A percentile compares a stretch with the other conserved stretches of the same genome.
phyloP scores from a whole-genome alignment of 1,284 basidiomycete species.

The Moesziomyces aphidis region DNA sequence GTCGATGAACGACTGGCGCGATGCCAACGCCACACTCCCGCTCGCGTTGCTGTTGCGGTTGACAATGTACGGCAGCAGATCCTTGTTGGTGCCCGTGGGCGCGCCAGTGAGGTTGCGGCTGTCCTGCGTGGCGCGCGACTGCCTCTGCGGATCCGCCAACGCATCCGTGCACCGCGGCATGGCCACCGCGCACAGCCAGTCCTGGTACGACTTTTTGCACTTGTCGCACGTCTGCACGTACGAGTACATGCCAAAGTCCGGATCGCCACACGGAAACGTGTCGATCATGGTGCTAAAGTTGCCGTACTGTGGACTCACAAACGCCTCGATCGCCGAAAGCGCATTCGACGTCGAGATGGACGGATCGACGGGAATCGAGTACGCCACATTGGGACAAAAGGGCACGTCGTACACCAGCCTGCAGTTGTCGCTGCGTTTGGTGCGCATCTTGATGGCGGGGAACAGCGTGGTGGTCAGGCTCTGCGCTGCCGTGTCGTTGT shows the following conservation, averaged over 20 bases:
- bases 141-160: slow-evolving; percentile 33
- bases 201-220: slow-evolving; percentile 67
- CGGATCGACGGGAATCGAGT: slow-evolving; percentile 68
- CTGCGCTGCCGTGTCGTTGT: slow-evolving; percentile 22
- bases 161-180: slow-evolving; percentile 69
- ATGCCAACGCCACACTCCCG: slow-evolving; percentile 18
- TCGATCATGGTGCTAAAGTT: slow-evolving; percentile 68
- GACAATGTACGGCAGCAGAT: slow-evolving; percentile 62
- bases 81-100: slow-evolving; percentile 49
- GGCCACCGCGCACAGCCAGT: slow-evolving; percentile 69
- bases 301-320: slow-evolving; percentile 63
- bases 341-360: slow-evolving; percentile 56
- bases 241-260: slow-evolving; percentile 67
- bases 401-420: slow-evolving; percentile 66
- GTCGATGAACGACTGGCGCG: slow-evolving; percentile 61
- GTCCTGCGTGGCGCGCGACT: slow-evolving; percentile 55
- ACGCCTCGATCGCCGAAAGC: slow-evolving; percentile 60
- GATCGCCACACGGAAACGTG: slow-evolving; percentile 68
- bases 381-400: slow-evolving; percentile 69
- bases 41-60: slow-evolving; percentile 51
- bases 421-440: slow-evolving; percentile 66
- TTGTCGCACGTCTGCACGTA: slow-evolving; percentile 67
- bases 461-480: slow-evolving; percentile 43
- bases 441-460: slow-evolving; percentile 65
- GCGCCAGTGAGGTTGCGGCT: slow-evolving; percentile 54